Evolutionary conservation across 2,329 filamentous ascomycete genomes (phyloP), one percentile per base, ranked within the genome.

Genomic region (Fusarium denticulatum): DNA sequence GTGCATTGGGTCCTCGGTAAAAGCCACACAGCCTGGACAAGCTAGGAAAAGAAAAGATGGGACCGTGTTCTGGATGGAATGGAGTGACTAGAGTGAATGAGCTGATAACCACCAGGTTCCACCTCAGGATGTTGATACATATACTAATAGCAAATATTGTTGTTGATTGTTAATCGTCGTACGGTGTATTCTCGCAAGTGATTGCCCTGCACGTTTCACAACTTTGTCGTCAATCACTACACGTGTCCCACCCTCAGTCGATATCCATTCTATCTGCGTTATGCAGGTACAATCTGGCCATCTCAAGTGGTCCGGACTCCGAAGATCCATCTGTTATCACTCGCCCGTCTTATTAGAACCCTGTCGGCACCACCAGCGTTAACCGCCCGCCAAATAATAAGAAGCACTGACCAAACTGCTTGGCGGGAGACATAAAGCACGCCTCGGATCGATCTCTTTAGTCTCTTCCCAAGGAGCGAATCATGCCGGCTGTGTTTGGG

Each of bases 241-340:
- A 37, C 32, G 60, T 76, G 70, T 74, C 67, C 70, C 66, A 69
- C 53, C 58, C 53, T 52, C 66, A 66, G 62, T 52, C 32, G 59
- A 60, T 57, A 64, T 70, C 42, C 53, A 39, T 69, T 47, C 37
- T 60, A 63, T 73, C 67, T 68, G 63, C 75, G 57, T 69, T 30
- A 74, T 77, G 75, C 75, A 77, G 75, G 75, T 77, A 77, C 75
- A 69, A 77, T 77, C 75, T 77, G 56, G 64, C 73, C 71, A 71
- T 76, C 63, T 72, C 59, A 43, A 72, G 62, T 76, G 66, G 64
- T 67, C 69, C 69, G 69, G 70, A 70, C 47, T 64, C 72, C 74
- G 74, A 72, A 72, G 74, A 76, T 76, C 72, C 70, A 74, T 67
- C 39, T 60, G 45, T 28, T 47, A 67, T 62, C 60, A 65, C 60